Conservation (phyloP, 2,329 filamentous ascomycete species). For the Dothideomycetes sp. region DNA sequence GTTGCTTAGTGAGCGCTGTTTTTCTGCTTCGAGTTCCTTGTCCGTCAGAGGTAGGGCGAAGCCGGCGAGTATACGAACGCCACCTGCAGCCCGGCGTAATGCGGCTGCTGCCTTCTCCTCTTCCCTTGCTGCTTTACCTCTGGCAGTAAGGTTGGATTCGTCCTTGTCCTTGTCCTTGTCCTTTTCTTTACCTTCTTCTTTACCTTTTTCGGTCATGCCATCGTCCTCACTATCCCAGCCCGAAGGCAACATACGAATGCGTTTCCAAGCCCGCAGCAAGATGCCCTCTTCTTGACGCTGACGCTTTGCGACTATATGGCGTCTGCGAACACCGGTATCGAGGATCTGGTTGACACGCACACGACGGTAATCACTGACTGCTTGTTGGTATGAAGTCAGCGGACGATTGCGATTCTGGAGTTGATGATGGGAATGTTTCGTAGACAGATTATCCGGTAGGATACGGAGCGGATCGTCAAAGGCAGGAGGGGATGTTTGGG, state of each 20-base stretch:
- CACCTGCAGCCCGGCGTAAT: constrained; percentile 40
- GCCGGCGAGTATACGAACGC: constrained; percentile 32
- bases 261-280: constrained; percentile 56
- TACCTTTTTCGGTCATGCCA: constrained; percentile 10
- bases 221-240: constrained; percentile 41
- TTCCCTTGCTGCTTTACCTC: constrained; percentile 14
- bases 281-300: constrained; percentile 55
- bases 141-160: constrained; percentile 24
- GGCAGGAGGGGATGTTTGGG: constrained; percentile 13
- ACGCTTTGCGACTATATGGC: constrained; percentile 56
- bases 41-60: constrained; percentile 8
- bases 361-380: constrained; percentile 68
- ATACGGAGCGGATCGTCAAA: neutral
- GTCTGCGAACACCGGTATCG: constrained; percentile 59
- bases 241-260: constrained; percentile 43
- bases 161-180: constrained; percentile 19
- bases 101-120: constrained; percentile 12
- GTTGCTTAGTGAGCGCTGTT: constrained; percentile 3
- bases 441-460: constrained; percentile 4
- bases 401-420: constrained; percentile 54
- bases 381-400: constrained; percentile 71
- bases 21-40: constrained; percentile 11
- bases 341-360: constrained; percentile 76
- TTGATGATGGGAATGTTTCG: constrained; percentile 22
- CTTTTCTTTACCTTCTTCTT: constrained; percentile 13